Conservation (phyloP, 768 basidiomycete species). For the Boletus rubropictus region DNA sequence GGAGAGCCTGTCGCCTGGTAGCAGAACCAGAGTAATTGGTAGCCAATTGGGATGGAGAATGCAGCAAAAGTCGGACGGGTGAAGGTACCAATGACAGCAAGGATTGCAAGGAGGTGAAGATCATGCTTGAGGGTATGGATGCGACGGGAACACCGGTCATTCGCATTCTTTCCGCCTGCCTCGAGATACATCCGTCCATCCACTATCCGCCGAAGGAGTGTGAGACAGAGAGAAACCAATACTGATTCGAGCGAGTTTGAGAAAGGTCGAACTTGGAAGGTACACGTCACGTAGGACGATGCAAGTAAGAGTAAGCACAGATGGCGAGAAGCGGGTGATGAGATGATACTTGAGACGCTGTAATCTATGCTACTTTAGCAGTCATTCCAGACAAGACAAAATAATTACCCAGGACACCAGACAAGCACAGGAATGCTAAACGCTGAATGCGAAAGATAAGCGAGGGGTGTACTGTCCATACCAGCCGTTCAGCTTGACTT, state of each 20-base stretch:
- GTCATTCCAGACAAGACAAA: not conserved
- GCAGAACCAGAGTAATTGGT: conserved; percentile 20
- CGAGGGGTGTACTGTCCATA: conserved; percentile 3
- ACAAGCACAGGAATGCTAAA: conserved; percentile 27
- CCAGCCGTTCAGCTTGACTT: conserved; percentile 9
- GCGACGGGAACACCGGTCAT: not conserved
- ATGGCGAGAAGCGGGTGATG: conserved; percentile 14
- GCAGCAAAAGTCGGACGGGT: conserved; percentile 34
- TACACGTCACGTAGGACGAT: conserved; percentile 34
- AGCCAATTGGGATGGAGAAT: conserved; percentile 30
- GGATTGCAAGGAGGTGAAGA: conserved; percentile 23
- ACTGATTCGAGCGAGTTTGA: conserved; percentile 35
- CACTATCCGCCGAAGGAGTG: conserved; percentile 19
- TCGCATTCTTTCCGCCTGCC: not conserved
- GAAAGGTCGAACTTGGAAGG: conserved; percentile 37
- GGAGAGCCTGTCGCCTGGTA: conserved; percentile 10
- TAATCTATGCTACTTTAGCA: conserved; percentile 20
- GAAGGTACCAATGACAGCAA: conserved; percentile 30
- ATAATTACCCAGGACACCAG: conserved; percentile 30
- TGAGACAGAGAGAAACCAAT: conserved; percentile 28
- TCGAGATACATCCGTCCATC: not conserved
- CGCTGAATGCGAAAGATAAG: conserved; percentile 30
- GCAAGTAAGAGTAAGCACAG: conserved; percentile 27
- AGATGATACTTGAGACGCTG: conserved; percentile 20
- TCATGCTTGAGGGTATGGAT: conserved; percentile 7